Percentiles rank a stretch among this genome's conserved stretches.
phyloP scores from a whole-genome alignment of 495 filamentous ascomycete genomes.

The Annulohypoxylon moriforme region DNA sequence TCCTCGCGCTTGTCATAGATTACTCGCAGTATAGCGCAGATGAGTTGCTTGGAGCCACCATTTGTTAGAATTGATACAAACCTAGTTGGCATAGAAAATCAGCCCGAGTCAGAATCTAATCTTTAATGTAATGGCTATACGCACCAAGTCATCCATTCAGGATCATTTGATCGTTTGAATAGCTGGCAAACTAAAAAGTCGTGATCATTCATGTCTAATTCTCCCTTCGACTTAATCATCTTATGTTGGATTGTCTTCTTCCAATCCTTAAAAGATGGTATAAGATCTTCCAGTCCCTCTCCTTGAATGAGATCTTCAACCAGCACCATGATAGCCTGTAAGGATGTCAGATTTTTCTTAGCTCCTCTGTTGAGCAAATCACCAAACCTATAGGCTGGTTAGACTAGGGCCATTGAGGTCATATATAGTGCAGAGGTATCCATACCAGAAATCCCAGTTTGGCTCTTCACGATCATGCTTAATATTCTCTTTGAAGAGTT shows the following conservation, averaged over 20 bases:
- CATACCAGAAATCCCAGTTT: conserved; percentile 26
- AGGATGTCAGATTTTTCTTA: not conserved
- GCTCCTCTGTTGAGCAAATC: not conserved
- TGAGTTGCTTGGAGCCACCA: not conserved
- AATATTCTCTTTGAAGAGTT: not conserved
- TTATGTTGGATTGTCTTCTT: not conserved
- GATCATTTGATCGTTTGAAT: not conserved
- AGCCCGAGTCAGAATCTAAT: not conserved
- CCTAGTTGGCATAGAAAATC: conserved; percentile 8
- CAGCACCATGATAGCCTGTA: not conserved
- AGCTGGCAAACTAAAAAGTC: conserved; percentile 9
- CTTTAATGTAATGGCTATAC: not conserved
- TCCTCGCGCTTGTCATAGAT: conserved; percentile 5
- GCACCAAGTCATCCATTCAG: conserved; percentile 13
- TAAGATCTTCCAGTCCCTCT: conserved; percentile 10
- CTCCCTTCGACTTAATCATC: not conserved
- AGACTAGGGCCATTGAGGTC: not conserved
- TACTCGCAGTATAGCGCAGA: conserved; percentile 8
- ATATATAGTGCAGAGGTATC: not conserved
- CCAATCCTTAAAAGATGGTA: conserved; percentile 17
- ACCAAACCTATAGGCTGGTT: conserved; percentile 21
- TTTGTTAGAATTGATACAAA: not conserved
- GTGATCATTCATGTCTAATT: conserved; percentile 5
- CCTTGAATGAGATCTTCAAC: not conserved
- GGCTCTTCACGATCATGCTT: not conserved